A percentile compares a stretch with the other conserved stretches of the same genome.
Evolutionary conservation across 2,329 filamentous ascomycete species (phyloP).

Genomic region (Aspergillus aculeatinus): DNA sequence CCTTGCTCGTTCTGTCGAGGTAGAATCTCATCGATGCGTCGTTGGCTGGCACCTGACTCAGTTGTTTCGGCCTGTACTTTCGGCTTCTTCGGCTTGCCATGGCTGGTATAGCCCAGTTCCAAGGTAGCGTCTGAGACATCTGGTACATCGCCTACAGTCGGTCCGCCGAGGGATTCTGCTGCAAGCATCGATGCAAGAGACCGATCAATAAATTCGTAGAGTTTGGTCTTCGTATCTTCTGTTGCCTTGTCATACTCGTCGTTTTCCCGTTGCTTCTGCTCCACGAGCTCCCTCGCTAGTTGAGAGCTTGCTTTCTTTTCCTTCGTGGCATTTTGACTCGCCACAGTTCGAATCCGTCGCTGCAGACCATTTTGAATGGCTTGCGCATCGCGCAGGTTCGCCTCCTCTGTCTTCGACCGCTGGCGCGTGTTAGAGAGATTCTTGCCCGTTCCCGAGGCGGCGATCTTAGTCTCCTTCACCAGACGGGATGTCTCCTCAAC

Average conservation of each 20-base stretch:
- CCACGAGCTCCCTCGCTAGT: constrained; percentile 62
- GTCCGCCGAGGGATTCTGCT: constrained; percentile 78
- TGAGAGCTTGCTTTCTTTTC: constrained; percentile 61
- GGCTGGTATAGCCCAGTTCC: constrained; percentile 54
- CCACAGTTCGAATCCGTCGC: constrained; percentile 60
- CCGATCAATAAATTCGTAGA: constrained; percentile 70
- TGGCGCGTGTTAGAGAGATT: constrained; percentile 41
- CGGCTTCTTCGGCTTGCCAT: constrained; percentile 48
- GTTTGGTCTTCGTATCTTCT: constrained; percentile 58
- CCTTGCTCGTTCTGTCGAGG: constrained; percentile 33
- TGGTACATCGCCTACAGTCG: constrained; percentile 73
- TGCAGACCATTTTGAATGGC: constrained; percentile 50
- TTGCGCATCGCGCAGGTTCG: constrained; percentile 49
- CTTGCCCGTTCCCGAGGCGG: constrained; percentile 49
- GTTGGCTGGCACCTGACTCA: constrained; percentile 41
- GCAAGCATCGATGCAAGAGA: constrained; percentile 73
- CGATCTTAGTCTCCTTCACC: constrained; percentile 62
- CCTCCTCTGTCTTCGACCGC: constrained; percentile 47
- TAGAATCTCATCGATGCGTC: constrained; percentile 54
- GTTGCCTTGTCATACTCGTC: constrained; percentile 62
- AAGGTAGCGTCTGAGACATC: constrained; percentile 59
- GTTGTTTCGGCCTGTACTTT: constrained; percentile 29
- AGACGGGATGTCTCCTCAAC: constrained; percentile 65
- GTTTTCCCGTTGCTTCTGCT: constrained; percentile 60
- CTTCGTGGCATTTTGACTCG: constrained; percentile 56